phyloP scores from a whole-genome alignment of 2,329 filamentous ascomycete species.

The Fusarium sororula region DNA sequence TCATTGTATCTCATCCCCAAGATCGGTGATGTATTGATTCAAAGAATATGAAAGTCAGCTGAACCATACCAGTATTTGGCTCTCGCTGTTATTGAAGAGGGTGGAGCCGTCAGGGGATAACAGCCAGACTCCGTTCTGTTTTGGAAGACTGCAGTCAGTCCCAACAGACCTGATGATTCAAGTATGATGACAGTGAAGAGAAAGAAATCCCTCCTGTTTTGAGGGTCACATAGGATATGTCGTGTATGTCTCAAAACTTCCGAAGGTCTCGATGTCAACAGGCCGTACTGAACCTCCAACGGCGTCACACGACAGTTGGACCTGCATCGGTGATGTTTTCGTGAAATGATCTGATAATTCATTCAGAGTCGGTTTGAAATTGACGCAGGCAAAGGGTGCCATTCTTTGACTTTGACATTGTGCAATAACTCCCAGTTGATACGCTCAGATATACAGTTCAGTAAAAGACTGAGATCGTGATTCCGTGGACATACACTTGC shows the following conservation, averaged over 20 bases:
- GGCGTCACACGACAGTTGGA: slow-evolving; percentile 29
- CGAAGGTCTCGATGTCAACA: slow-evolving; percentile 19
- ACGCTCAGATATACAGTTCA: neutral
- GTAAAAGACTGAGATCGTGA: neutral
- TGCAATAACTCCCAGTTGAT: neutral
- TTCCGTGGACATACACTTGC: neutral
- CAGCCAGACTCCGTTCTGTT: neutral
- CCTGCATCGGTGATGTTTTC: slow-evolving; percentile 24
- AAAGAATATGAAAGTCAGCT: neutral
- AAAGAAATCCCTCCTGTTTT: neutral
- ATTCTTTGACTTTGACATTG: neutral
- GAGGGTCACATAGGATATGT: slow-evolving; percentile 3
- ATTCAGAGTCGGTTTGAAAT: slow-evolving; percentile 18
- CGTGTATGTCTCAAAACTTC: slow-evolving; percentile 24
- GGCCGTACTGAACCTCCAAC: slow-evolving; percentile 20
- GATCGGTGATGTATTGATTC: neutral
- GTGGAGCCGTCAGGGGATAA: neutral
- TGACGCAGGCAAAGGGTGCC: neutral
- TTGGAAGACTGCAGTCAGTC: neutral
- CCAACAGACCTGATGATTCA: neutral
- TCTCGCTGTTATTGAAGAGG: neutral
- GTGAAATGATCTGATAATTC: slow-evolving; percentile 27
- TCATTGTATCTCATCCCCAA: neutral
- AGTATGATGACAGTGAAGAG: neutral
- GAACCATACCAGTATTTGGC: neutral